phyloP scores from a whole-genome alignment of 225 moss, liverwort and hornwort genomes.

The Sphagnum contortum region DNA sequence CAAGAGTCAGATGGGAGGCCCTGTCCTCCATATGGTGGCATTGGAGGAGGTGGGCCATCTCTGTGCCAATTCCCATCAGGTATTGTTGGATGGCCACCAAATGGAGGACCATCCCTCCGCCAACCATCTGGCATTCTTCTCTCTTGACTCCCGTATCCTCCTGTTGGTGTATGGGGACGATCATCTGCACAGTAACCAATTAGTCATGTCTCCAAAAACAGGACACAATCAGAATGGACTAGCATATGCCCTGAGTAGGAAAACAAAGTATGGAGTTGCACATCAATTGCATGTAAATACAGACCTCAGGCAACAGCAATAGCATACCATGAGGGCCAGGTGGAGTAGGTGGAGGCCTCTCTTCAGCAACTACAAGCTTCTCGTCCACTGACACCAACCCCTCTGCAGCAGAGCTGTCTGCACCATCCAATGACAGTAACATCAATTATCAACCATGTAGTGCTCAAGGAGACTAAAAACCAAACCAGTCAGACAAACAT shows the following conservation, averaged over 20 bases:
- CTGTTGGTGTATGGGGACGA: slow-evolving; percentile 24
- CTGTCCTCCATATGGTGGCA: slow-evolving; percentile 54
- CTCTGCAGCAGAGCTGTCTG: slow-evolving; percentile 49
- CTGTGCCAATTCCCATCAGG: slow-evolving; percentile 78
- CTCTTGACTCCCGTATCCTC: slow-evolving; percentile 58
- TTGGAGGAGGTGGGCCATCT: slow-evolving; percentile 41
- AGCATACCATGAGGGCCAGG: slow-evolving; percentile 61
- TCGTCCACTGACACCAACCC: slow-evolving; percentile 49
- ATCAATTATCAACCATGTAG: background rate
- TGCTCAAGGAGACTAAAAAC: background rate
- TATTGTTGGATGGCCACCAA: slow-evolving; percentile 55
- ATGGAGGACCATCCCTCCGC: slow-evolving; percentile 58
- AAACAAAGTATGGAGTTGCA: no score
- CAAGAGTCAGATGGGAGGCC: slow-evolving; percentile 56
- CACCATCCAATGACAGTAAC: background rate
- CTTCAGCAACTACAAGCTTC: slow-evolving; percentile 43
- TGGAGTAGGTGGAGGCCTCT: slow-evolving; percentile 45
- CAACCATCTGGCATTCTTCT: slow-evolving; percentile 61
- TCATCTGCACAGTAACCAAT: slow-evolving; percentile 36
- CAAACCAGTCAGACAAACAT: background rate
- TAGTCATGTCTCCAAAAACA: no score
- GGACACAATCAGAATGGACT: no score
- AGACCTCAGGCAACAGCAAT: no score
- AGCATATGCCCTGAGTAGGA: no score
- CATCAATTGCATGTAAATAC: no score